phyloP scores from a whole-genome alignment of 768 basidiomycete genomes.

The Mycena belliarum region DNA sequence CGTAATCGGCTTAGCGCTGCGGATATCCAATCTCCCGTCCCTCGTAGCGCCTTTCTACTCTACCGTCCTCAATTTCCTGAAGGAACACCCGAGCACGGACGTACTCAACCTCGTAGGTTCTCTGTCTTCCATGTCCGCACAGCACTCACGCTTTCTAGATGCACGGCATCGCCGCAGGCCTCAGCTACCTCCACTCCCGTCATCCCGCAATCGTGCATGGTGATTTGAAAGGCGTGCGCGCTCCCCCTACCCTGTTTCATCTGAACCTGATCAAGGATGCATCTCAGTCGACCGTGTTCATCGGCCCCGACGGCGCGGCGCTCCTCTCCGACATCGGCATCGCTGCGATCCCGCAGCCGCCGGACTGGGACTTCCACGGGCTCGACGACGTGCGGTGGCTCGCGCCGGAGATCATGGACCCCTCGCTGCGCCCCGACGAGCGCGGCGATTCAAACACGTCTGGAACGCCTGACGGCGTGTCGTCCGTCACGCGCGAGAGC shows the following conservation, averaged over 20 bases:
- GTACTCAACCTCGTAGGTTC: slow-evolving; percentile 6
- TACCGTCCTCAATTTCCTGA: neutral
- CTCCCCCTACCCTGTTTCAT: neutral
- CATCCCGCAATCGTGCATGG: slow-evolving; percentile 43
- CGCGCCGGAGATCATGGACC: slow-evolving; percentile 31
- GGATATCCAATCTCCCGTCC: slow-evolving; percentile 18
- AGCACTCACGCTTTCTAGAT: slow-evolving; percentile 23
- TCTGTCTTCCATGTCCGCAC: too few species aligned
- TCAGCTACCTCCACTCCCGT: slow-evolving; percentile 40
- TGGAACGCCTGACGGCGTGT: slow-evolving; percentile 5
- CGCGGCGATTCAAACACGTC: neutral
- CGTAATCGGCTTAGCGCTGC: slow-evolving; percentile 13
- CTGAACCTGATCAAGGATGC: slow-evolving; percentile 14
- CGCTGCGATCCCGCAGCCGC: slow-evolving; percentile 32
- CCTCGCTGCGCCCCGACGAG: neutral
- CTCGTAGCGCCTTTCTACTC: slow-evolving; percentile 9
- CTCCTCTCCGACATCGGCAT: slow-evolving; percentile 37
- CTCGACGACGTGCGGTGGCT: slow-evolving; percentile 30
- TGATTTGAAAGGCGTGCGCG: slow-evolving; percentile 45
- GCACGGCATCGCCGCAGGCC: slow-evolving; percentile 36
- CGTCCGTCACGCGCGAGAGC: slow-evolving; percentile 19
- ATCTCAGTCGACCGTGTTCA: slow-evolving; percentile 38
- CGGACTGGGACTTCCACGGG: slow-evolving; percentile 27
- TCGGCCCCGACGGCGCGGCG: slow-evolving; percentile 32
- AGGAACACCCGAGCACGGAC: neutral